Evolutionary conservation across 2,329 filamentous ascomycete genomes (phyloP).

Genomic region (Scedosporium apiospermum): DNA sequence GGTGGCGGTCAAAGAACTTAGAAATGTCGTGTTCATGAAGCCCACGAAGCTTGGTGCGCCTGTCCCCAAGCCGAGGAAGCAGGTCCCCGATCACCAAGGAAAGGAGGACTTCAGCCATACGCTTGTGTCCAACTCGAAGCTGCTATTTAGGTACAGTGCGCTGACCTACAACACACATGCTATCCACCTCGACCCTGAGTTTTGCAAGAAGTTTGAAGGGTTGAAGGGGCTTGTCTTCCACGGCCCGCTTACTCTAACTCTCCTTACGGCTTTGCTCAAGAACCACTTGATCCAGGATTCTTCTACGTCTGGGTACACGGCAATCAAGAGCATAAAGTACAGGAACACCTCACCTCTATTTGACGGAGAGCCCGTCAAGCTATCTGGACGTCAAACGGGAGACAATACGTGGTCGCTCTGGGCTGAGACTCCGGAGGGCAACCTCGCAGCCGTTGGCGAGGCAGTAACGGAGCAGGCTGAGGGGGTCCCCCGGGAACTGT

Average conservation of each 20-base stretch:
- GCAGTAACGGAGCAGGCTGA: background rate
- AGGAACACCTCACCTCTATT: background rate
- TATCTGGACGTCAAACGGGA: background rate
- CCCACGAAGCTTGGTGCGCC: background rate
- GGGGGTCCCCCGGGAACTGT: background rate
- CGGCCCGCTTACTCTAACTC: background rate
- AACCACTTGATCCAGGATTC: background rate
- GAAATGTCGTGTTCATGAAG: background rate
- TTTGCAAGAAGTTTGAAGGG: background rate
- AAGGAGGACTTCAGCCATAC: background rate
- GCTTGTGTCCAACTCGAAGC: background rate
- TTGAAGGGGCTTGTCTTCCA: background rate
- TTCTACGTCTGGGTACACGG: background rate
- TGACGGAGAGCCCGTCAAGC: background rate
- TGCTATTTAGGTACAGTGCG: background rate
- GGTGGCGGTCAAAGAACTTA: background rate
- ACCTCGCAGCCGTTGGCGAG: background rate
- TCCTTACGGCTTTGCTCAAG: background rate
- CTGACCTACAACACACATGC: slow-evolving; percentile 1
- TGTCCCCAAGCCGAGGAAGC: background rate
- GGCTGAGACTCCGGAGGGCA: background rate
- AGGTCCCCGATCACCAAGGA: background rate
- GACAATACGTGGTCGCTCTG: background rate
- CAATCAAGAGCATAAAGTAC: background rate
- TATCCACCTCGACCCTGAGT: background rate